phyloP scores from a whole-genome alignment of 2,329 filamentous ascomycete genomes.

The Raffaelea albimanens region DNA sequence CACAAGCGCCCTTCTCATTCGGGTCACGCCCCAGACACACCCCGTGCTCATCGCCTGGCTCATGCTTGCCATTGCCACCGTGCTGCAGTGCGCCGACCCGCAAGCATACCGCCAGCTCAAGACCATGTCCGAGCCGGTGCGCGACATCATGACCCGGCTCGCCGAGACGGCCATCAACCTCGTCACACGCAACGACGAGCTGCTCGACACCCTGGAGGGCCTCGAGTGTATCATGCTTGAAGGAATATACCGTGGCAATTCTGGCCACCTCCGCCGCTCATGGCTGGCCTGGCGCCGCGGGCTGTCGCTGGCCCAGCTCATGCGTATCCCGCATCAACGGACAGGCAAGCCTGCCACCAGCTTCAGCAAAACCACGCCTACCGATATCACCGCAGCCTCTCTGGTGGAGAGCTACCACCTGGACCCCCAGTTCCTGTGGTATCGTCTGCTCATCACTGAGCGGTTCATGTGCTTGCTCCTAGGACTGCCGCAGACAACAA shows the following conservation, averaged over 20 bases:
- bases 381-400: conserved; percentile 13
- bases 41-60: conserved; percentile 22
- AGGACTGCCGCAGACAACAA: conserved; percentile 30
- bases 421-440: conserved; percentile 32
- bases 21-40: conserved; percentile 10
- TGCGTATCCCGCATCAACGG: conserved; percentile 6
- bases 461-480: conserved; percentile 38
- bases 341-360: conserved; percentile 6
- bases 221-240: conserved; percentile 42
- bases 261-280: conserved; percentile 33
- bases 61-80: conserved; percentile 21
- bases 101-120: not conserved
- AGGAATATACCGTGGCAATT: conserved; percentile 34
- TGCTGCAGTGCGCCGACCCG: conserved; percentile 20
- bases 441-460: conserved; percentile 32
- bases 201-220: conserved; percentile 35
- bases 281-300: conserved; percentile 36
- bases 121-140: conserved; percentile 15
- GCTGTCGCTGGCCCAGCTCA: conserved; percentile 20
- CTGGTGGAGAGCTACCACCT: conserved; percentile 8
- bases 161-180: conserved; percentile 13
- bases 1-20: not conserved
- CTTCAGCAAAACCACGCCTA: conserved; percentile 16
- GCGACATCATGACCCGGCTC: conserved; percentile 1
- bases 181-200: conserved; percentile 36